These are phyloP conservation scores for Pseudocercospora macadamiae DNA, from an alignment of 2,329 filamentous ascomycete genomes.

Conservation along the genomic window DNA sequence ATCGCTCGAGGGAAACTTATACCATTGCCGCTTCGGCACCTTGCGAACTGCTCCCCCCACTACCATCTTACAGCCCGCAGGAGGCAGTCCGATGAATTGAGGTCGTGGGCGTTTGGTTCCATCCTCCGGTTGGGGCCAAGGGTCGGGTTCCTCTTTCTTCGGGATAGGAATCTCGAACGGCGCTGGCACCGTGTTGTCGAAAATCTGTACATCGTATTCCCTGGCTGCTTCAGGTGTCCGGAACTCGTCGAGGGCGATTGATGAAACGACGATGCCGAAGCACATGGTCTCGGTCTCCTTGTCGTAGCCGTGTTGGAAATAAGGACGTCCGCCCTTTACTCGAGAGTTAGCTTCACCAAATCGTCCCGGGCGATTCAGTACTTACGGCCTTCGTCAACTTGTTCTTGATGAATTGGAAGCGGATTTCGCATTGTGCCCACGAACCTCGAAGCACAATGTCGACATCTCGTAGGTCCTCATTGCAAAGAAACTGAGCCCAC, in stretches of 20 bases:
- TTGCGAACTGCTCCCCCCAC: too few relatives aligned
- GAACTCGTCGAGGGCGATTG: not conserved
- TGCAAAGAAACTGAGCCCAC: not conserved
- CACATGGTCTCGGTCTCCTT: not conserved
- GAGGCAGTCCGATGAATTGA: too few relatives aligned
- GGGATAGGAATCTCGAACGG: too few relatives aligned
- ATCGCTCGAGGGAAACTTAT: not conserved
- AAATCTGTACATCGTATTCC: not conserved
- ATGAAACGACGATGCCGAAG: constrained; percentile 5
- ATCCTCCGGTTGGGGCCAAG: too few relatives aligned
- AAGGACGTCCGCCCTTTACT: not conserved
- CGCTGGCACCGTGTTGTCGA: not conserved
- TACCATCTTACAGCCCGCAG: too few relatives aligned
- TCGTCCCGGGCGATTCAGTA: too few relatives aligned
- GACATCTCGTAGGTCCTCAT: not conserved
- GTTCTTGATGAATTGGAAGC: not conserved
- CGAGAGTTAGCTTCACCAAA: too few relatives aligned
- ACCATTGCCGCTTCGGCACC: too few relatives aligned
- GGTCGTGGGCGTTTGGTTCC: too few relatives aligned
- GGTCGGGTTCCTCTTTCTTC: too few relatives aligned
- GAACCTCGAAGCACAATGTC: not conserved
- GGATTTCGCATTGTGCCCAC: not conserved
- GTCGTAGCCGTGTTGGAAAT: constrained; percentile 1
- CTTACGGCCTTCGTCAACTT: not conserved
- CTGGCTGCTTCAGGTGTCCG: not conserved